Evolutionary conservation across 495 filamentous ascomycete species (phyloP).

Genomic region (Daldinia bambusicola): DNA sequence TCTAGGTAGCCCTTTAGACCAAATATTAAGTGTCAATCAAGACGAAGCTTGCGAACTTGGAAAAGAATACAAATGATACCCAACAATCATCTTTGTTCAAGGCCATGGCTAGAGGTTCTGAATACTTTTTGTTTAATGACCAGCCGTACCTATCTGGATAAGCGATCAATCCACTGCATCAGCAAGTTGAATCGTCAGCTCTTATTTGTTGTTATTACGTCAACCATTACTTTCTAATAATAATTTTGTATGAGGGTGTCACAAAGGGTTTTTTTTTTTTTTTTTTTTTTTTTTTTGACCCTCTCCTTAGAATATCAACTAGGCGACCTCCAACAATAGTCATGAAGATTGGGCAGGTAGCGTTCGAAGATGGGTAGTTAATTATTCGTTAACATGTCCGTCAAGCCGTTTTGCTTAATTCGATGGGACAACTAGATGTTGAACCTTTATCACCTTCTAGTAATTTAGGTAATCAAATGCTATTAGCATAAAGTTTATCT

Average conservation of each 20-base stretch:
- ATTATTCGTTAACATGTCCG: background rate
- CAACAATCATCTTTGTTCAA: conserved; percentile 23
- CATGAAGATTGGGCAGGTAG: background rate
- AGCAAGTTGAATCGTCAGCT: too few relatives aligned
- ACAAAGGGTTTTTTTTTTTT: too few relatives aligned
- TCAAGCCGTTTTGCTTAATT: background rate
- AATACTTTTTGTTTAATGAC: background rate
- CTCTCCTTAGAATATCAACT: background rate
- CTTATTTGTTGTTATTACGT: too few relatives aligned
- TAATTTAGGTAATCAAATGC: background rate
- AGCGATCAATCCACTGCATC: background rate
- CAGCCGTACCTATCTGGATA: background rate
- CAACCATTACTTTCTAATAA: too few relatives aligned
- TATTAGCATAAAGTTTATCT: background rate
- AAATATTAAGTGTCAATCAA: conserved; percentile 33
- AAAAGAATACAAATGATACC: conserved; percentile 48
- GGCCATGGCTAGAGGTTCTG: background rate
- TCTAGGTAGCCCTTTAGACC: conserved; percentile 34
- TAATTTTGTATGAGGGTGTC: too few relatives aligned
- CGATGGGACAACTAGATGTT: background rate
- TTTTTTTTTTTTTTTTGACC: too few relatives aligned
- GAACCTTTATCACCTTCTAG: background rate
- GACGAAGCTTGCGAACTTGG: conserved; percentile 24
- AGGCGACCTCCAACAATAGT: background rate
- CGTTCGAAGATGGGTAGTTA: background rate